phyloP scores from a whole-genome alignment of 108 stramenopile genomes.

The Schizochytrium sp. region DNA sequence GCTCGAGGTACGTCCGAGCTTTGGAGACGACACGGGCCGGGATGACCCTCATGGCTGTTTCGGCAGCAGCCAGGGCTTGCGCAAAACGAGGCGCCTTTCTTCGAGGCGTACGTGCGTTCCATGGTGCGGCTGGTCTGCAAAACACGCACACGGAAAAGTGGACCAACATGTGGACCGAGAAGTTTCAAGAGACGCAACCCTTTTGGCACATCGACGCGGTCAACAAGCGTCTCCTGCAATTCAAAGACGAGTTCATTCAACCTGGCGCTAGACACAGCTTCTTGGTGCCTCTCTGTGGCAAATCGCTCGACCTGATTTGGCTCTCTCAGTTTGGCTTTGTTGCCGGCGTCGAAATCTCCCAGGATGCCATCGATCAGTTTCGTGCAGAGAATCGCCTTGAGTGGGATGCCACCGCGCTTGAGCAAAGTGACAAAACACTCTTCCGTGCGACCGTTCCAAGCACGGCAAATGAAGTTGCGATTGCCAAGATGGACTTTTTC shows the following conservation, averaged over 20 bases:
- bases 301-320: not conserved
- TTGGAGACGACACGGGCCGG: no score
- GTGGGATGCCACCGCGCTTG: not conserved
- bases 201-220: not conserved
- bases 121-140: no score
- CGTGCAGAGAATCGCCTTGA: not conserved
- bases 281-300: not conserved
- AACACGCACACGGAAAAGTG: not conserved
- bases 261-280: not conserved
- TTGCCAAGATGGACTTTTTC: not conserved
- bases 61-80: no score
- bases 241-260: not conserved
- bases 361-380: slow-evolving; percentile 10
- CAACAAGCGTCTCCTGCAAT: not conserved
- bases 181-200: not conserved
- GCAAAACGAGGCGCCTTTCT: no score
- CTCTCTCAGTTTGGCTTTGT: not conserved
- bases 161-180: not conserved
- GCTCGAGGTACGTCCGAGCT: no score
- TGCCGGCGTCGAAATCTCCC: not conserved
- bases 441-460: not conserved
- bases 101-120: no score
- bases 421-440: not conserved
- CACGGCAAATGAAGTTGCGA: not conserved
- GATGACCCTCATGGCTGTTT: no score